These are phyloP conservation scores for Ceratobasidium sp. DNA, from an alignment of 1,284 basidiomycete species.

Conservation along the genomic window DNA sequence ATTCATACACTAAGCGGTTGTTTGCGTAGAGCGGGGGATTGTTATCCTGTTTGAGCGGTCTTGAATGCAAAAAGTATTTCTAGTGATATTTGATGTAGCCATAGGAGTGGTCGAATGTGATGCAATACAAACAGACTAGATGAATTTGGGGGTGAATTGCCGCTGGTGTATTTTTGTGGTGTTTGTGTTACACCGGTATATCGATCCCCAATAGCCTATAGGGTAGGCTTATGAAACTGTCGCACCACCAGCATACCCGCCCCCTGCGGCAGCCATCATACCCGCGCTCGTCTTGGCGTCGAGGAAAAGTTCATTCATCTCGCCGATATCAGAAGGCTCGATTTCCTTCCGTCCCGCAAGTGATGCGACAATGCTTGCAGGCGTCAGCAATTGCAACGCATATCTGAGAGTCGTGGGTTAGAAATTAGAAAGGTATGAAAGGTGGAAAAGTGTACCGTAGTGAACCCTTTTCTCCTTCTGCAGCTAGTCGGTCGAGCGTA, in stretches of 20 bases:
- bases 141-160: constrained; percentile 7
- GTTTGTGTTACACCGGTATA: background rate
- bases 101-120: constrained; percentile 25
- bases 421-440: background rate
- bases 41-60: background rate
- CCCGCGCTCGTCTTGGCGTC: constrained; percentile 88
- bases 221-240: background rate
- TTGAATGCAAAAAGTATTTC: constrained; percentile 33
- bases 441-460: constrained; percentile 70
- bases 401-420: constrained; percentile 67
- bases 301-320: constrained; percentile 94
- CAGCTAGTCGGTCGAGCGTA: constrained; percentile 85
- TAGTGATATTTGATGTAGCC: constrained; percentile 22
- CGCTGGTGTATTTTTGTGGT: constrained; percentile 10
- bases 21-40: constrained; percentile 59
- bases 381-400: constrained; percentile 91
- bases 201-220: background rate
- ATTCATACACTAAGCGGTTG: constrained; percentile 81
- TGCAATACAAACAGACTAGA: background rate
- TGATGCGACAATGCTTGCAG: constrained; percentile 89
- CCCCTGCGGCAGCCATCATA: constrained; percentile 65
- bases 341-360: constrained; percentile 86
- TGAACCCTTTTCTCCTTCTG: constrained; percentile 86
- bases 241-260: constrained; percentile 34
- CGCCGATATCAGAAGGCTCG: constrained; percentile 85